Conservation (phyloP, 192 early-diverging fungal genomes). For the Coemansia asiatica region DNA sequence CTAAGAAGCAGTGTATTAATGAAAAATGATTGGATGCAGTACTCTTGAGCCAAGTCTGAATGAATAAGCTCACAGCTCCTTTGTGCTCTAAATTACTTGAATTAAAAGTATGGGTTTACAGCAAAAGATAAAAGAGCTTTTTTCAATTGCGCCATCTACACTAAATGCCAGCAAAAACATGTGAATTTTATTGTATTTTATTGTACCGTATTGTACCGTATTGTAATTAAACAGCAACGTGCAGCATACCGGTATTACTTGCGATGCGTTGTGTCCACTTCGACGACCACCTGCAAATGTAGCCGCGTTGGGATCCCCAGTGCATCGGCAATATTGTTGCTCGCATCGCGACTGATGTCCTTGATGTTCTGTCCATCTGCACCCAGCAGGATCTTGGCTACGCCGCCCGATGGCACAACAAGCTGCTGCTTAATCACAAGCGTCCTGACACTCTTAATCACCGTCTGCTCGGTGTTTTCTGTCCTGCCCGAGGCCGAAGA, state of each 20-base stretch:
- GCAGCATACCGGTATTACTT: conserved; percentile 20
- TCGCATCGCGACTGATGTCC: conserved; percentile 24
- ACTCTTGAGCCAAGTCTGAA: too few relatives aligned
- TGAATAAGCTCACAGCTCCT: too few relatives aligned
- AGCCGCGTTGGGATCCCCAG: conserved; percentile 39
- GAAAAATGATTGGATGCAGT: too few relatives aligned
- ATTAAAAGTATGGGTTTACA: not conserved
- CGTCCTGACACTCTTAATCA: not conserved
- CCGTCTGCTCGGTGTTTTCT: not conserved
- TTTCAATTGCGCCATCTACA: too few relatives aligned
- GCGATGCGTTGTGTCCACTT: conserved; percentile 25
- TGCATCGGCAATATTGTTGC: conserved; percentile 26
- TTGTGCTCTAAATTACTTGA: too few relatives aligned
- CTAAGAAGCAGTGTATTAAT: too few relatives aligned
- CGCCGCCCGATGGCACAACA: conserved; percentile 27
- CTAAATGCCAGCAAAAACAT: too few relatives aligned
- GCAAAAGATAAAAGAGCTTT: too few relatives aligned
- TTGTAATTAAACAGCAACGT: too few relatives aligned
- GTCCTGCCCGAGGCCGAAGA: not conserved
- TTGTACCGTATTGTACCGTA: too few relatives aligned
- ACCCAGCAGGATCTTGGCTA: conserved; percentile 49
- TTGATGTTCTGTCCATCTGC: conserved; percentile 21
- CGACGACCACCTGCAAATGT: conserved; percentile 46
- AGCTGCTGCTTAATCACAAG: conserved; percentile 45
- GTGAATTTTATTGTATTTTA: too few relatives aligned